A percentile compares a stretch with the other conserved stretches of the same genome.
These are phyloP conservation scores for Leccinum proliferum DNA, from an alignment of 1,284 basidiomycete species.

Conservation along the genomic window DNA sequence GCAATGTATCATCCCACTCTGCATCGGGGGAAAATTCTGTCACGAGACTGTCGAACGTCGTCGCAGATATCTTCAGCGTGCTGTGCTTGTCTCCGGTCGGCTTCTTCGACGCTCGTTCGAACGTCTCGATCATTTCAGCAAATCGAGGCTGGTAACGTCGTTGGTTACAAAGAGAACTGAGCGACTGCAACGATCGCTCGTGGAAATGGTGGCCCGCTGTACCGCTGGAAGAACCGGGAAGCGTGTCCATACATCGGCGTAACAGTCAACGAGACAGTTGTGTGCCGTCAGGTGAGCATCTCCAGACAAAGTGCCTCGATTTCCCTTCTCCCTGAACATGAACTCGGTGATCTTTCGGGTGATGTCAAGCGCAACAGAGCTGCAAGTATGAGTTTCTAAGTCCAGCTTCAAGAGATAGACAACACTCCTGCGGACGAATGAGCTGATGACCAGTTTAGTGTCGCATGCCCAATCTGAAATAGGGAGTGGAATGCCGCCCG, in stretches of 20 bases:
- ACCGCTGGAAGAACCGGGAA: constrained; percentile 56
- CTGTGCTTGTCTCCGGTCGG: constrained; percentile 41
- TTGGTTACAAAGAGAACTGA: constrained; percentile 41
- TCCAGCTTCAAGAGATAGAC: constrained; percentile 42
- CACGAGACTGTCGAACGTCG: constrained; percentile 16
- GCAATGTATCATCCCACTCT: constrained; percentile 28
- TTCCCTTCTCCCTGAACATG: constrained; percentile 39
- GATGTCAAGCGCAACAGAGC: constrained; percentile 44
- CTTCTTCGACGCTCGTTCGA: constrained; percentile 44
- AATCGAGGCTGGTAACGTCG: constrained; percentile 37
- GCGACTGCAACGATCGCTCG: constrained; percentile 24
- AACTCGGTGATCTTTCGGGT: constrained; percentile 51
- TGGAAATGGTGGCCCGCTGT: constrained; percentile 38
- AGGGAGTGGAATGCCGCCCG: constrained; percentile 36
- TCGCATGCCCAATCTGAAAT: constrained; percentile 26
- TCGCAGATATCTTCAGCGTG: constrained; percentile 28
- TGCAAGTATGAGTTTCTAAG: constrained; percentile 23
- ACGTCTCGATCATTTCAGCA: constrained; percentile 37
- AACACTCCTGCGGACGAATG: constrained; percentile 36
- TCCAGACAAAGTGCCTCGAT: constrained; percentile 13
- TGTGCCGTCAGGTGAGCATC: constrained; percentile 28
- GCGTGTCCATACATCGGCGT: constrained; percentile 54
- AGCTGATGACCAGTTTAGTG: constrained; percentile 34
- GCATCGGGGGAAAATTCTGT: constrained; percentile 4
- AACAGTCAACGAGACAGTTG: constrained; percentile 51